Evolutionary conservation across 1,284 basidiomycete species (phyloP).

Genomic region (Volvariella surrecta): DNA sequence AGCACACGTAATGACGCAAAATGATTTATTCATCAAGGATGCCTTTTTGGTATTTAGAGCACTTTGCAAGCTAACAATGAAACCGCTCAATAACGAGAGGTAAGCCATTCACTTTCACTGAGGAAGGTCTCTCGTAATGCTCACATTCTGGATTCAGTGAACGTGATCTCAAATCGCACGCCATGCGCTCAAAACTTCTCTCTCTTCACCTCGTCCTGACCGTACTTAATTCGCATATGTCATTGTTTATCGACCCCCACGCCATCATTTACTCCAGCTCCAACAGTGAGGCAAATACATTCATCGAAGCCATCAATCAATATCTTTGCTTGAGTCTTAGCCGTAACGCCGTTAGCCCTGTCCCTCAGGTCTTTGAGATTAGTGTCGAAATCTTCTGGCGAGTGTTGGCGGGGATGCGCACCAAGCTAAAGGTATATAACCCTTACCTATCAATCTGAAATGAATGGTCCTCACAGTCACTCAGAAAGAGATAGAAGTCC

Average conservation of each 20-base stretch:
- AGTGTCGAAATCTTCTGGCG: slow-evolving; percentile 99
- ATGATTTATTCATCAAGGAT: slow-evolving; percentile 90
- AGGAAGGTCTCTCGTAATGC: not conserved
- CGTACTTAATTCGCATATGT: slow-evolving; percentile 88
- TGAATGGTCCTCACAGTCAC: slow-evolving; percentile 9
- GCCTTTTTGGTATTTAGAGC: slow-evolving; percentile 95
- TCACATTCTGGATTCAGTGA: slow-evolving; percentile 46
- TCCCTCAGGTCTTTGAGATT: slow-evolving; percentile 96
- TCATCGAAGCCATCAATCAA: slow-evolving; percentile 89
- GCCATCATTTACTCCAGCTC: slow-evolving; percentile 87
- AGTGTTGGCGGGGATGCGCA: slow-evolving; percentile 87
- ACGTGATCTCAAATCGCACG: slow-evolving; percentile 87
- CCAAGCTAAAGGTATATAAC: slow-evolving; percentile 78
- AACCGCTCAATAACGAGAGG: slow-evolving; percentile 89
- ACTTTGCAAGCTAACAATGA: slow-evolving; percentile 97
- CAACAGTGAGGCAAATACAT: slow-evolving; percentile 77
- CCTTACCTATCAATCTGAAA: slow-evolving; percentile 1
- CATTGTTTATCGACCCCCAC: slow-evolving; percentile 77
- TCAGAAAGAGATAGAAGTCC: slow-evolving; percentile 98
- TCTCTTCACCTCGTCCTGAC: slow-evolving; percentile 90
- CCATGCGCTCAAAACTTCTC: slow-evolving; percentile 91
- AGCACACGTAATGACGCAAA: slow-evolving; percentile 38
- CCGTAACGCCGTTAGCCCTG: slow-evolving; percentile 92
- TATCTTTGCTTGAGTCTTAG: slow-evolving; percentile 92
- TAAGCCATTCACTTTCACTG: slow-evolving; percentile 24